Percentiles rank a stretch among this genome's conserved stretches.
phyloP scores from a whole-genome alignment of 164 flowering plant genomes.

The Chloranthus sessilifolius region DNA sequence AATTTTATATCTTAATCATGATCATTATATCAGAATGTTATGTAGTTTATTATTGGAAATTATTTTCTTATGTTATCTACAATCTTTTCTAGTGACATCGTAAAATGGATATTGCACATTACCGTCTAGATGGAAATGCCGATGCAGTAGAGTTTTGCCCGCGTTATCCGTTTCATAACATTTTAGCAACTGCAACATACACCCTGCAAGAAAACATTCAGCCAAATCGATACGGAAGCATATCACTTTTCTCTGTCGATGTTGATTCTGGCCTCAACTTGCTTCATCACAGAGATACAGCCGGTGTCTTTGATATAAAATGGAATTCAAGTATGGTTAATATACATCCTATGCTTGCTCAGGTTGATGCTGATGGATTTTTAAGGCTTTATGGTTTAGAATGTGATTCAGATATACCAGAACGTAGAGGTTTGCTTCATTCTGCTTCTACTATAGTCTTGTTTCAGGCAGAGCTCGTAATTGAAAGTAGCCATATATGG shows the following conservation, averaged over 20 bases:
- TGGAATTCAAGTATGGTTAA: conserved; percentile 52
- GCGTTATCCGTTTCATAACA: conserved; percentile 40
- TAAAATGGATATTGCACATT: conserved; percentile 66
- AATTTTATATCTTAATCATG: too few species aligned
- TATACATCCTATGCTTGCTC: conserved; percentile 54
- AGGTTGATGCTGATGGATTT: conserved; percentile 87
- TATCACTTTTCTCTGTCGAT: conserved; percentile 67
- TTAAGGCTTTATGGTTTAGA: conserved; percentile 48
- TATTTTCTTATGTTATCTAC: too few species aligned
- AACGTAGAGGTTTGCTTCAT: conserved; percentile 21
- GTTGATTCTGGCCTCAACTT: conserved; percentile 39
- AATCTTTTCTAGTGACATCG: conserved; percentile 1
- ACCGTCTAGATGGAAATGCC: conserved; percentile 71
- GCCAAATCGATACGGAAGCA: conserved; percentile 68
- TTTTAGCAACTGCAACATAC: conserved; percentile 84
- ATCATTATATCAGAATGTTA: too few species aligned
- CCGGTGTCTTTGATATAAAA: conserved; percentile 86
- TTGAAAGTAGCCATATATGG: too few species aligned
- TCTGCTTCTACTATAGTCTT: too few species aligned
- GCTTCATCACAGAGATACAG: conserved; percentile 45
- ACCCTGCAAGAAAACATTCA: conserved; percentile 72
- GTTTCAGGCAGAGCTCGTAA: too few species aligned
- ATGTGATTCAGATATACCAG: conserved; percentile 21
- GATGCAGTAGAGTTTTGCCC: conserved; percentile 96
- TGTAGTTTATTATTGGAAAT: too few species aligned